Evolutionary conservation across 2,329 filamentous ascomycete species (phyloP), one percentile per base, ranked within the genome.

Genomic region (Aspergillus sp.): DNA sequence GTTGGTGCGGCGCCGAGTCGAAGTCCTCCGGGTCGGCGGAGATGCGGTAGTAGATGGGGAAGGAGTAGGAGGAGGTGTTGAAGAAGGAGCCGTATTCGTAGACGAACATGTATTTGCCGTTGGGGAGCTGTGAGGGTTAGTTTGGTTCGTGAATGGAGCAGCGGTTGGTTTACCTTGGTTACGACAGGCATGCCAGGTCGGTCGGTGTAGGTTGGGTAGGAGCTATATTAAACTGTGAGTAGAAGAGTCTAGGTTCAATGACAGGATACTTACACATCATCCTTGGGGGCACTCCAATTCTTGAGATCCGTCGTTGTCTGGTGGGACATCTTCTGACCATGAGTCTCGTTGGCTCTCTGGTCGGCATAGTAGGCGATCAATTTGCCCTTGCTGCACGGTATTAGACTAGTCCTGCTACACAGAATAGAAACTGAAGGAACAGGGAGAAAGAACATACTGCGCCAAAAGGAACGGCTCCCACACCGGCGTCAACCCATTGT

Each of bases 321-420:
- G 71, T 91, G 87, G 2, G 85, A 81, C 45, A 91, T 80, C 69
- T 90, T 89, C 73, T 91, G 88, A 18, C 88, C 88, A 68, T 90
- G 79, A 2, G 69, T 72, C 1, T 77, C 77, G 63, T 86, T 81
- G 62, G 87, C 87, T 39, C 88, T 83, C 70, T 91, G 89, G 72
- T 91, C 89, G 1, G 87, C 87, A 77, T 90, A 91, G 78, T 89
- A 91, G 66, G 82, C 78, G 39, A 90, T 81, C 18, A 91, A 75
- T 54, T 84, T 78, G 55, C 84, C 80, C 57, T 88, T 75, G 70
- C 70, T 72, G 29, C 39, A 1, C 29, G 18, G 12, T 20, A 47
- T 2, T n/a, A 12, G 12, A 20, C 20, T 20, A 20, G 20, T 20
- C 20, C 20, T 20, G 20, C 20, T 20, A 20, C 20, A 20, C 20